phyloP scores from a whole-genome alignment of 768 basidiomycete genomes.

The Sarcodon aspratus region DNA sequence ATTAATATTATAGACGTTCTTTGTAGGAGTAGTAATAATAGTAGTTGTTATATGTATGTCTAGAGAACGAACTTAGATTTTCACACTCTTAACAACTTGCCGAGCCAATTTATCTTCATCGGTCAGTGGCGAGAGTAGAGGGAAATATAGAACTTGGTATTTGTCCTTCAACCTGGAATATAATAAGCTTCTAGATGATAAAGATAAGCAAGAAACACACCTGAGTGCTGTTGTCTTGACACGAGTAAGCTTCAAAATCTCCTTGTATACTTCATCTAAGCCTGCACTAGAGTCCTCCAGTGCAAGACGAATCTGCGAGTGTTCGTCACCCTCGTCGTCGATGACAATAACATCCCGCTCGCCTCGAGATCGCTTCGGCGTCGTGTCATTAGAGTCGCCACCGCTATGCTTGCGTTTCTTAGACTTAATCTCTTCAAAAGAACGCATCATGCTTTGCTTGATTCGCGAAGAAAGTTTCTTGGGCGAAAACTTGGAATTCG shows the following conservation, averaged over 20 bases:
- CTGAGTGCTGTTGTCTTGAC: too few relatives aligned
- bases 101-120: slow-evolving; percentile 35
- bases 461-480: background rate
- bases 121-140: slow-evolving; percentile 51
- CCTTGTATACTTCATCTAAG: too few relatives aligned
- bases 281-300: too few relatives aligned
- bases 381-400: background rate
- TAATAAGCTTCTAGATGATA: too few relatives aligned
- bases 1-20: background rate
- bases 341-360: slow-evolving; percentile 11
- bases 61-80: slow-evolving; percentile 11
- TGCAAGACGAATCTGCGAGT: too few relatives aligned
- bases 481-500: background rate
- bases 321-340: slow-evolving; percentile 8
- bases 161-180: slow-evolving; percentile 36
- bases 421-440: slow-evolving; percentile 6
- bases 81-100: slow-evolving; percentile 43
- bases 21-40: background rate
- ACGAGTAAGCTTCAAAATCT: too few relatives aligned
- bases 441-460: slow-evolving; percentile 6
- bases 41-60: slow-evolving; percentile 5
- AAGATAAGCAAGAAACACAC: too few relatives aligned
- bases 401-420: slow-evolving; percentile 10
- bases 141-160: slow-evolving; percentile 81
- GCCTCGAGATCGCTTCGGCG: slow-evolving; percentile 9